phyloP scores from a whole-genome alignment of 2,329 filamentous ascomycete species.

The Fonsecaea pugnacius region DNA sequence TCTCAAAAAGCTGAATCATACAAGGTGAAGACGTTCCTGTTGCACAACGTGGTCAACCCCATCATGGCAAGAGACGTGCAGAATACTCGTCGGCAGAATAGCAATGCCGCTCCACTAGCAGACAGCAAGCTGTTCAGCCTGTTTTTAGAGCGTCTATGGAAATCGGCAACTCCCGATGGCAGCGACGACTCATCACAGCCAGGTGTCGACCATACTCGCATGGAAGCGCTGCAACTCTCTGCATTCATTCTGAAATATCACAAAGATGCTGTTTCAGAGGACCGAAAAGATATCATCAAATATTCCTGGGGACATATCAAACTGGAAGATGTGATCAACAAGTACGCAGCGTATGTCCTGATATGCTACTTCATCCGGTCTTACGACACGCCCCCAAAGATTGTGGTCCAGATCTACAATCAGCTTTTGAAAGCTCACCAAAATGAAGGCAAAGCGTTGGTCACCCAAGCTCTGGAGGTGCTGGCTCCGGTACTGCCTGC shows the following conservation, averaged over 20 bases:
- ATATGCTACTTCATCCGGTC: constrained; percentile 97
- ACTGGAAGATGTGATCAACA: constrained; percentile 98
- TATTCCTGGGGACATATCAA: constrained; percentile 99
- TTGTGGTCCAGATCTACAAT: constrained; percentile 92
- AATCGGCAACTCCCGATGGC: constrained; percentile 78
- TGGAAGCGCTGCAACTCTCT: constrained; percentile 93
- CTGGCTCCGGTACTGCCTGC: constrained; percentile 93
- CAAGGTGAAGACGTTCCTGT: constrained; percentile 88
- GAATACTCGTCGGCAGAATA: constrained; percentile 69
- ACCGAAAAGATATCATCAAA: constrained; percentile 97
- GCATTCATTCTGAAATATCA: constrained; percentile 96
- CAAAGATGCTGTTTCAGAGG: constrained; percentile 81
- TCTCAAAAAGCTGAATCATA: constrained; percentile 77
- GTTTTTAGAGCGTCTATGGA: constrained; percentile 93
- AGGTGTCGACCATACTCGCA: constrained; percentile 91
- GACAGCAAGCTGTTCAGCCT: constrained; percentile 86
- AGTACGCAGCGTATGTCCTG: constrained; percentile 95
- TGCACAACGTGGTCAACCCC: constrained; percentile 91
- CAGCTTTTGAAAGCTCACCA: constrained; percentile 90
- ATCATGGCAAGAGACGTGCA: constrained; percentile 97
- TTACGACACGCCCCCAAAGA: constrained; percentile 95
- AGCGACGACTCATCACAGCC: constrained; percentile 81
- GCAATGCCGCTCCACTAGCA: constrained; percentile 72
- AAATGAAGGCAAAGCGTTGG: constrained; percentile 87
- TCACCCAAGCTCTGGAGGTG: constrained; percentile 91